Percentiles rank a stretch among this genome's conserved stretches.
Conservation (phyloP, 225 moss, liverwort and hornwort species). For the Thuidium tamariscinum region DNA sequence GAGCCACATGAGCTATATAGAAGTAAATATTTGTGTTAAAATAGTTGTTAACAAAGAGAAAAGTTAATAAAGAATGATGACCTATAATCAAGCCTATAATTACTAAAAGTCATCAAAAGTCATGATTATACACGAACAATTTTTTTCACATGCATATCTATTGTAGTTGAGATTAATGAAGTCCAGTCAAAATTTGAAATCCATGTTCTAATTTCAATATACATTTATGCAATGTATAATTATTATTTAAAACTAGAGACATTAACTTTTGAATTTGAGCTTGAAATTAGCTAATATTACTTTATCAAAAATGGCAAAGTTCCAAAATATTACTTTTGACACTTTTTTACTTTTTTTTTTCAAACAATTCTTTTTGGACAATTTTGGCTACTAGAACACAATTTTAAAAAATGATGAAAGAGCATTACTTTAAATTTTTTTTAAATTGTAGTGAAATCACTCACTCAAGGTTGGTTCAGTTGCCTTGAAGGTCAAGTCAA, state of each 20-base stretch:
- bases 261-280: rapidly evolving
- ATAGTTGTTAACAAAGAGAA: background rate
- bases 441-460: background rate
- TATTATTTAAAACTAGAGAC: background rate
- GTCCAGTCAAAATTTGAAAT: background rate
- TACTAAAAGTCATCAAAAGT: background rate
- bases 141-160: background rate
- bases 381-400: rapidly evolving
- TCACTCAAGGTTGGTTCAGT: background rate
- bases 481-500: conserved; percentile 8
- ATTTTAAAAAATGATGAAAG: too few relatives aligned
- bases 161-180: background rate
- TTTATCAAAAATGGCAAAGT: rapidly evolving
- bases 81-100: rapidly evolving
- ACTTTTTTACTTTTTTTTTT: background rate
- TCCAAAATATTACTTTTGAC: background rate
- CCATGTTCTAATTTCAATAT: background rate
- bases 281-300: background rate
- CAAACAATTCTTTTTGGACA: background rate
- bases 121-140: background rate
- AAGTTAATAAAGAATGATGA: background rate
- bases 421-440: background rate
- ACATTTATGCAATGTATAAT: background rate
- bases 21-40: background rate
- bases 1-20: rapidly evolving